phyloP scores from a whole-genome alignment of 2,329 filamentous ascomycete species.

The Thermoascus crustaceus region DNA sequence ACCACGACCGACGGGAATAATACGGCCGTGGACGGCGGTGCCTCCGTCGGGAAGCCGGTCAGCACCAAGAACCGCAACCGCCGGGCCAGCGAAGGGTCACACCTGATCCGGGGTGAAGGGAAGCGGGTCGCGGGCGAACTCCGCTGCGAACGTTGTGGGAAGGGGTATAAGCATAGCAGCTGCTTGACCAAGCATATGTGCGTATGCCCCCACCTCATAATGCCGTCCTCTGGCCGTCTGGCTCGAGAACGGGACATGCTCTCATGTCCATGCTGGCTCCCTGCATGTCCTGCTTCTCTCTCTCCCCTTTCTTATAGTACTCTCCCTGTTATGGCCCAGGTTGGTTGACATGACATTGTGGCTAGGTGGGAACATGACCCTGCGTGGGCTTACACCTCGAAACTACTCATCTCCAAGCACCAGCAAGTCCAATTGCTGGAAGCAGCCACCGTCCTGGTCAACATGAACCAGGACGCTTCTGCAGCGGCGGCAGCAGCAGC shows the following conservation, averaged over 20 bases:
- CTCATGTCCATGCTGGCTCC: slow-evolving; percentile 33
- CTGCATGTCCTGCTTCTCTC: slow-evolving; percentile 26
- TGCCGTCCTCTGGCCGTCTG: slow-evolving; percentile 46
- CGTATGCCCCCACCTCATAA: slow-evolving; percentile 61
- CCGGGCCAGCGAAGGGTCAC: slow-evolving; percentile 76
- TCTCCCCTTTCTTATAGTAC: slow-evolving; percentile 14
- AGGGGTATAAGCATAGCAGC: slow-evolving; percentile 99
- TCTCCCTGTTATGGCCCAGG: slow-evolving; percentile 16
- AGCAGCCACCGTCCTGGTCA: slow-evolving; percentile 89
- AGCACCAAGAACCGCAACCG: slow-evolving; percentile 49
- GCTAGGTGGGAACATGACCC: slow-evolving; percentile 97
- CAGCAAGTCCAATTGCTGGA: slow-evolving; percentile 97
- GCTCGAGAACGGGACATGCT: slow-evolving; percentile 18
- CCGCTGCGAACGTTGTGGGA: slow-evolving; percentile 95
- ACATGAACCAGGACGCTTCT: slow-evolving; percentile 65
- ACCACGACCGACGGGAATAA: slow-evolving; percentile 24
- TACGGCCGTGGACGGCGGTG: slow-evolving; percentile 38
- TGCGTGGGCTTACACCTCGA: slow-evolving; percentile 94
- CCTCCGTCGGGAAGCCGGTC: slow-evolving; percentile 39
- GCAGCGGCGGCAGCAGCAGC: slow-evolving; percentile 60
- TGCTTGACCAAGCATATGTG: slow-evolving; percentile 99
- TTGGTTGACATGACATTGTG: slow-evolving; percentile 35
- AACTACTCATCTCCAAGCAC: slow-evolving; percentile 97
- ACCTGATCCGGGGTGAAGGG: slow-evolving; percentile 68
- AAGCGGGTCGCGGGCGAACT: slow-evolving; percentile 77